phyloP scores from a whole-genome alignment of 805 yeast species.

The Metschnikowia bowlesiae region DNA sequence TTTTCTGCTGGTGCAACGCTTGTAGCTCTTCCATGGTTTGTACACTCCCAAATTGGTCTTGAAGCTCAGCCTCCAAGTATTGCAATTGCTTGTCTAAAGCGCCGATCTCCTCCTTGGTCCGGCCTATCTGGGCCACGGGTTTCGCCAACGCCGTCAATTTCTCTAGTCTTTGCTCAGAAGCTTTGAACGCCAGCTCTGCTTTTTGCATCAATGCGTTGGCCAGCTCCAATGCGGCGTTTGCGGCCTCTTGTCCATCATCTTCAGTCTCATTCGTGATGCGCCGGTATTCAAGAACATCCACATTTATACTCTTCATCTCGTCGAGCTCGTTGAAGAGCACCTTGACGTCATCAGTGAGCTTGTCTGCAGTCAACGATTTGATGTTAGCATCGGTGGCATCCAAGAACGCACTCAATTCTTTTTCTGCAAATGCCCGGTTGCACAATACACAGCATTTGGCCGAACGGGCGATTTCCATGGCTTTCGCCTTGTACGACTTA shows the following conservation, averaged over 20 bases:
- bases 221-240: background rate
- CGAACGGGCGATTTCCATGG: conserved; percentile 56
- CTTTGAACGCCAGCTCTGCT: background rate
- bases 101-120: conserved; percentile 29
- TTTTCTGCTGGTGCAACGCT: conserved; percentile 33
- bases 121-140: conserved; percentile 30
- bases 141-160: conserved; percentile 17
- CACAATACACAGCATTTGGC: conserved; percentile 69
- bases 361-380: conserved; percentile 24
- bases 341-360: conserved; percentile 27
- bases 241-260: background rate
- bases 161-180: conserved; percentile 1
- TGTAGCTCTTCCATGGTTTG: conserved; percentile 46
- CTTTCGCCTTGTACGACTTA: conserved; percentile 62
- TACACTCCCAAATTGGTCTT: conserved; percentile 31
- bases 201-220: background rate
- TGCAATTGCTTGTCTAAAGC: conserved; percentile 23
- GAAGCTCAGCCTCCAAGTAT: conserved; percentile 30
- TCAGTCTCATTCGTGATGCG: conserved; percentile 11
- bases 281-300: conserved; percentile 25
- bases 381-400: conserved; percentile 26
- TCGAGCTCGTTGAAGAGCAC: conserved; percentile 30
- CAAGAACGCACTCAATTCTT: conserved; percentile 27
- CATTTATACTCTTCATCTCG: conserved; percentile 25
- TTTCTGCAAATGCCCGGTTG: conserved; percentile 54